These are phyloP conservation scores for Serendipita sp. DNA, from an alignment of 768 basidiomycete genomes.

Conservation along the genomic window DNA sequence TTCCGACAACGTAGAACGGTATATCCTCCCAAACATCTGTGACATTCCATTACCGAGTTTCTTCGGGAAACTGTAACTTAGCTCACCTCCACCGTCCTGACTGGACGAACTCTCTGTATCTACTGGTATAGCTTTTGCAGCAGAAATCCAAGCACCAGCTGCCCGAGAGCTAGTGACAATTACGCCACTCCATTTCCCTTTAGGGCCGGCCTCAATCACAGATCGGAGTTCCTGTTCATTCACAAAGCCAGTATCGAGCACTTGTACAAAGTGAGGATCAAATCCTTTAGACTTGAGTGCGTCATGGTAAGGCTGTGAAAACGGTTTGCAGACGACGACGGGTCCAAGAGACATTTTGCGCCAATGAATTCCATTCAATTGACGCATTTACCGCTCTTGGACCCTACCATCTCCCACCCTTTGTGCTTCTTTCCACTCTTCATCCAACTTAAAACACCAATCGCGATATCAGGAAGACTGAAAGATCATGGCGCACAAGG, in stretches of 20 bases:
- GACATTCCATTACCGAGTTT: too few relatives aligned
- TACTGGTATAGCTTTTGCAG: conserved; percentile 15
- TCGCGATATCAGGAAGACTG: too few relatives aligned
- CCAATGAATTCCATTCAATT: background rate
- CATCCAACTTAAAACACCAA: background rate
- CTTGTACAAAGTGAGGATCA: conserved; percentile 42
- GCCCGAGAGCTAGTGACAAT: conserved; percentile 67
- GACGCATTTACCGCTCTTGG: background rate
- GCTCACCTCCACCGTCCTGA: background rate
- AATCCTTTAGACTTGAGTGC: conserved; percentile 35
- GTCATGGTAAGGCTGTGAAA: conserved; percentile 42
- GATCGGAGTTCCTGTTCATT: conserved; percentile 31
- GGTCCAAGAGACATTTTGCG: background rate
- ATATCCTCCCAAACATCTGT: conserved; percentile 12
- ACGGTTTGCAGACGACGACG: conserved; percentile 28
- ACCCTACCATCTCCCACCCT: background rate
- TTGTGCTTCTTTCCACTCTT: background rate
- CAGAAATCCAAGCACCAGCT: conserved; percentile 51
- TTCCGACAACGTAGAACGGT: conserved; percentile 71
- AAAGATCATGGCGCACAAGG: conserved; percentile 38
- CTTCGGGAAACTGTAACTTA: background rate
- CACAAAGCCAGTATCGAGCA: conserved; percentile 47
- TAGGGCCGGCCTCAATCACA: conserved; percentile 27
- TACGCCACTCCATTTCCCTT: conserved; percentile 33
- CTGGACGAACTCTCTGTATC: background rate